Evolutionary conservation across 2,329 filamentous ascomycete genomes (phyloP).

Genomic region (Pyricularia pennisetigena): DNA sequence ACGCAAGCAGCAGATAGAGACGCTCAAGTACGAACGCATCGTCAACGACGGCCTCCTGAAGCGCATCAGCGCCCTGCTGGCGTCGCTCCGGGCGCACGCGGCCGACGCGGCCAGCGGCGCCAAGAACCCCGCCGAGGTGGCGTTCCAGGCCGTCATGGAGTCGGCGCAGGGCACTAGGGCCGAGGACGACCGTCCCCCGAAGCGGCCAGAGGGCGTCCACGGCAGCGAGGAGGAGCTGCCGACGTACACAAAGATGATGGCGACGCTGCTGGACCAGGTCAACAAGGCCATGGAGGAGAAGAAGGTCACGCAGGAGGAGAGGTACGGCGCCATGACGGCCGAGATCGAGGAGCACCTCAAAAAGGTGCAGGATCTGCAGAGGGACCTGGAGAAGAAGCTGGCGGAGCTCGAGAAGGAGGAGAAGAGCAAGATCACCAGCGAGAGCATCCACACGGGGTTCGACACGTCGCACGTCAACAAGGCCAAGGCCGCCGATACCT

Average conservation of each 20-base stretch:
- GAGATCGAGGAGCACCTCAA: constrained; percentile 67
- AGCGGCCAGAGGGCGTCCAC: constrained; percentile 71
- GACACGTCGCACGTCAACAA: constrained; percentile 76
- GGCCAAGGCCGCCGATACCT: constrained; percentile 17
- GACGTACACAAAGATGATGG: constrained; percentile 96
- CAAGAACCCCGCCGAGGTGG: constrained; percentile 64
- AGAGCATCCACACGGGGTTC: constrained; percentile 80
- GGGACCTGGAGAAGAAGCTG: constrained; percentile 63
- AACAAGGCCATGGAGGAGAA: constrained; percentile 76
- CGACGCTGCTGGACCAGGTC: constrained; percentile 87
- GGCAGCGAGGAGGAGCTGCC: constrained; percentile 63
- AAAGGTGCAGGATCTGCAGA: constrained; percentile 72
- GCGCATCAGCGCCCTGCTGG: constrained; percentile 72
- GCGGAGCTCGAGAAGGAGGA: constrained; percentile 79
- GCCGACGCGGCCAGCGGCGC: constrained; percentile 45
- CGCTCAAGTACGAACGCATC: constrained; percentile 81
- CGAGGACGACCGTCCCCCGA: constrained; percentile 65
- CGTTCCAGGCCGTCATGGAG: constrained; percentile 86
- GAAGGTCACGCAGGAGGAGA: constrained; percentile 49
- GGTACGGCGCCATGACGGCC: constrained; percentile 66
- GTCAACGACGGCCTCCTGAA: constrained; percentile 86
- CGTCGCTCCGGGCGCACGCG: constrained; percentile 64
- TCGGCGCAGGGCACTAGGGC: constrained; percentile 54
- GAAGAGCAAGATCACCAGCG: constrained; percentile 84
- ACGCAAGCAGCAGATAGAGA: constrained; percentile 80